phyloP scores from a whole-genome alignment of 202 grass and related monocot genomes.

The Bolboschoenoplectus hybrid region DNA sequence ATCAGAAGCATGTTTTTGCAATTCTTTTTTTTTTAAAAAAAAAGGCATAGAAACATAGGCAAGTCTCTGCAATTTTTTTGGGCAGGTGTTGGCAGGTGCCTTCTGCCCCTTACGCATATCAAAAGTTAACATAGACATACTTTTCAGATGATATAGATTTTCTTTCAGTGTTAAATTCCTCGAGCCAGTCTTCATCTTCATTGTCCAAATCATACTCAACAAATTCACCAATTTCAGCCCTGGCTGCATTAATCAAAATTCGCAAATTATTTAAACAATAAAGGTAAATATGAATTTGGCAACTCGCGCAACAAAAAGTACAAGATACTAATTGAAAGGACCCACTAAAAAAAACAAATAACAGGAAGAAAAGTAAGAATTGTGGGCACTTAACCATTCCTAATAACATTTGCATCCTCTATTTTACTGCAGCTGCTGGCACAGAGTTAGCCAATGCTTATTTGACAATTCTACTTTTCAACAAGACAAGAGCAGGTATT shows the following conservation, averaged over 20 bases:
- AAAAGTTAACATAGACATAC: constrained; percentile 48
- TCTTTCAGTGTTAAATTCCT: constrained; percentile 77
- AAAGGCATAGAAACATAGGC: background rate
- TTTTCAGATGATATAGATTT: constrained; percentile 88
- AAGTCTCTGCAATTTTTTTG: background rate
- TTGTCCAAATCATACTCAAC: constrained; percentile 94
- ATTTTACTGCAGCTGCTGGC: constrained; percentile 26
- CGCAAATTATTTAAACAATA: constrained; percentile 8
- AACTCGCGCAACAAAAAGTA: background rate
- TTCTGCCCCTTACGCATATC: constrained; percentile 29
- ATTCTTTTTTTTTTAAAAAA: background rate
- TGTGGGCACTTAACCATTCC: constrained; percentile 4
- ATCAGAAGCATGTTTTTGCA: background rate
- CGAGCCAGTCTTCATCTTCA: constrained; percentile 97
- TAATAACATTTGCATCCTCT: constrained; percentile 35
- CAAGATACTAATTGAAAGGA: constrained; percentile 11
- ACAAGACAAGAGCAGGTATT: background rate
- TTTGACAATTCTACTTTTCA: constrained; percentile 1
- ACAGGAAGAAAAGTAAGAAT: background rate
- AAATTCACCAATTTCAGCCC: constrained; percentile 89
- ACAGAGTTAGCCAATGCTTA: constrained; percentile 20
- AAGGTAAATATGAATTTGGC: background rate
- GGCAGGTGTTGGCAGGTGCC: background rate
- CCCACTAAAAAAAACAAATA: background rate
- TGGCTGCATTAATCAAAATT: constrained; percentile 55